Conservation (phyloP, 768 basidiomycete species). For the Collybia nuda region DNA sequence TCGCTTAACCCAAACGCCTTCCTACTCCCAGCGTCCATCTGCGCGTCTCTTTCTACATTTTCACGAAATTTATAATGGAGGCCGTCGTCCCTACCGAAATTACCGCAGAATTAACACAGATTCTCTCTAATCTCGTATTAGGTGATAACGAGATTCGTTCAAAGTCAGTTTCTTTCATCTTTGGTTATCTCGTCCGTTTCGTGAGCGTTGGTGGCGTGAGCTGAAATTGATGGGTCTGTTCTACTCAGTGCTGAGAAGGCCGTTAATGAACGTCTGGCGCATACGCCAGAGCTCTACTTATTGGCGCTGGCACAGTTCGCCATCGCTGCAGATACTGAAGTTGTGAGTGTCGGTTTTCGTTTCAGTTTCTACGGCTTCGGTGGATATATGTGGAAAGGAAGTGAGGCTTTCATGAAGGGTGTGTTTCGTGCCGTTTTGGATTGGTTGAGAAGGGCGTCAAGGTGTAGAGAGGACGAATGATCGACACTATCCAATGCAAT, state of each 20-base stretch:
- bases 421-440: too few relatives aligned
- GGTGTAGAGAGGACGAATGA: not conserved
- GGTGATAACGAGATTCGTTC: slow-evolving; percentile 83
- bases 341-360: slow-evolving; percentile 47
- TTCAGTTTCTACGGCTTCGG: not conserved
- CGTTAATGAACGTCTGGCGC: slow-evolving; percentile 76
- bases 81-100: slow-evolving; percentile 66
- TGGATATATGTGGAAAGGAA: not conserved
- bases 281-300: slow-evolving; percentile 77
- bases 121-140: slow-evolving; percentile 79
- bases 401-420: too few relatives aligned
- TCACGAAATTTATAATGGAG: slow-evolving; percentile 31
- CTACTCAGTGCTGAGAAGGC: slow-evolving; percentile 68
- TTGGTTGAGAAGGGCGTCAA: too few relatives aligned
- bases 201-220: not conserved
- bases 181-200: not conserved
- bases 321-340: slow-evolving; percentile 73
- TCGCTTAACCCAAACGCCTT: too few relatives aligned
- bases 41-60: not conserved
- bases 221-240: not conserved
- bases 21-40: too few relatives aligned
- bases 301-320: slow-evolving; percentile 81
- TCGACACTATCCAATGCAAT: not conserved
- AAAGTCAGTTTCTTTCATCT: slow-evolving; percentile 41
- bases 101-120: slow-evolving; percentile 75